These are phyloP conservation scores for Pestalotiopsis sp. DNA, from an alignment of 2,329 filamentous ascomycete genomes.

Conservation along the genomic window DNA sequence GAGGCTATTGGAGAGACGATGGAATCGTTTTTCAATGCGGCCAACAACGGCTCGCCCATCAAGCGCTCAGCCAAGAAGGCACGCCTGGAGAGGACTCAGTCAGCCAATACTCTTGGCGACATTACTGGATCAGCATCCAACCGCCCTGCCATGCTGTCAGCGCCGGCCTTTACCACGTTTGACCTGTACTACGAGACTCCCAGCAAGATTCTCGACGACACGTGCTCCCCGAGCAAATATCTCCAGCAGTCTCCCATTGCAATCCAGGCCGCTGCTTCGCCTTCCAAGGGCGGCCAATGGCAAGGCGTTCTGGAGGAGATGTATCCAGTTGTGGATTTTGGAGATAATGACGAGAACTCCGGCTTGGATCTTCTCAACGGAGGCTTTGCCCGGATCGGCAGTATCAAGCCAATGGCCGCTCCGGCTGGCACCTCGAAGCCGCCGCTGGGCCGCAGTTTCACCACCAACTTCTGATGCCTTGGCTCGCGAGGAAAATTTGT, in stretches of 20 bases:
- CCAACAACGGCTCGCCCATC: constrained; percentile 64
- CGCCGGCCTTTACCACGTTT: constrained; percentile 37
- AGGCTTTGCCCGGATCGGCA: constrained; percentile 76
- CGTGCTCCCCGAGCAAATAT: constrained; percentile 60
- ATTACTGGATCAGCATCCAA: constrained; percentile 57
- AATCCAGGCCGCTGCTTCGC: constrained; percentile 34
- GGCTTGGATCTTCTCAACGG: constrained; percentile 71
- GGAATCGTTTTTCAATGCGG: constrained; percentile 43
- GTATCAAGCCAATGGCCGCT: constrained; percentile 37
- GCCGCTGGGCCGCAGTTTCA: constrained; percentile 39
- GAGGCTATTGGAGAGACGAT: constrained; percentile 20
- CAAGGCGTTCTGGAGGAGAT: constrained; percentile 49
- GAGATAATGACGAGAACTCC: constrained; percentile 60
- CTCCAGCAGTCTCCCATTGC: constrained; percentile 43
- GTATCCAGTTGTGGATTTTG: constrained; percentile 56
- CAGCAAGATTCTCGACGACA: constrained; percentile 58
- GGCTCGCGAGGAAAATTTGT: constrained; percentile 11
- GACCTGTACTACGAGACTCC: constrained; percentile 54
- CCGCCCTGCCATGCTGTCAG: constrained; percentile 52
- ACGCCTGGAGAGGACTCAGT: constrained; percentile 66
- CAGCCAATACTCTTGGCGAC: constrained; percentile 64
- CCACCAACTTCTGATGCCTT: constrained; percentile 36
- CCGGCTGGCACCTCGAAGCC: constrained; percentile 37
- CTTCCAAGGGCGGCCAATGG: constrained; percentile 47
- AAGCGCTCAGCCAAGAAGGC: constrained; percentile 65